Evolutionary conservation across 139 green algal genomes (phyloP), one percentile per base, ranked within the genome.

Genomic region (Zygnema cylindricum): DNA sequence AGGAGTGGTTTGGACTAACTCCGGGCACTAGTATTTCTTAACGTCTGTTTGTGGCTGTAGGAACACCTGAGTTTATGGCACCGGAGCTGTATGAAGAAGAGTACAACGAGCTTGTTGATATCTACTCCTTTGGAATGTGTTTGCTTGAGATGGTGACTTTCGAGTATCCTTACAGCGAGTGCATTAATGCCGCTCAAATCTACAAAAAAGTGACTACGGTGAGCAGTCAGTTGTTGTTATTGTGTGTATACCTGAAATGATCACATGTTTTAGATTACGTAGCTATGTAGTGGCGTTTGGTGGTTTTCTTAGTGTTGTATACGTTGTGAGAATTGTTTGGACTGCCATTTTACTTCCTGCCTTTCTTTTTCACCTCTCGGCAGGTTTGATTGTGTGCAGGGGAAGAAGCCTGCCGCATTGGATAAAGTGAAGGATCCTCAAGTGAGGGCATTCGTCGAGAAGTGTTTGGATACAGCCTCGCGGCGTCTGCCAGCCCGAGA

Each of bases 21-120:
- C n/a, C n/a, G n/a, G n/a, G n/a, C n/a, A n/a, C n/a, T n/a, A n/a
- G n/a, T n/a, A n/a, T n/a, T n/a, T 7, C 16, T 63, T 63, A 63
- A 63, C 7, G 49, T 63, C 49, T 63, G 7, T 63, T 16, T 63
- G 49, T 63, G 49, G 49, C 49, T 76, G 11, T 78, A 91, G 88
- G 96, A 78, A 98, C 96, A 2, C 96, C 96, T 35, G 95, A 99
- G 92, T 99, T 99, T 94, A 99, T 99, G 97, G 97, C 97, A 1
- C 97, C 95, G 16, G 98, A 99, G 95, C 95, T 99, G 88, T 99
- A 99, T 69, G 97, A 99, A 82, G 98, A 99, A 93, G 95, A 98
- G 78, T 99, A 99, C 81, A 95, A 98, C 82, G 97, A 99, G 92
- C 96, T 97, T 54, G 97, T 99, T 41, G 97, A 99, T 88, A 97